A percentile compares a stretch with the other conserved stretches of the same genome.
Conservation (phyloP, 352 stramenopile species). For the Globisporangium orthogonon region DNA sequence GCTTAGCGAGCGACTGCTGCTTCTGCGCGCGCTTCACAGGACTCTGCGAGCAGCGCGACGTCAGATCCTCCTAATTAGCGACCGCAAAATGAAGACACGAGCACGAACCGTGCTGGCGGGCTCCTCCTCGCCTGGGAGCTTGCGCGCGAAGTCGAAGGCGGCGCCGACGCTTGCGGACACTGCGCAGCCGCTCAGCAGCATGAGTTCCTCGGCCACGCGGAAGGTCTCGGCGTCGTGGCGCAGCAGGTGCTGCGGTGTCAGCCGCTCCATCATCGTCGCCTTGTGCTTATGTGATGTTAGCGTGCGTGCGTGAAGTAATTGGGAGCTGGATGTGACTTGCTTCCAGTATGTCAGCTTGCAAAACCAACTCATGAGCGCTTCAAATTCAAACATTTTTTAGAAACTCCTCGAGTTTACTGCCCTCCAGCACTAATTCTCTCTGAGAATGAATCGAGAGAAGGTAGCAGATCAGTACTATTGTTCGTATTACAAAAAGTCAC, state of each 20-base stretch:
- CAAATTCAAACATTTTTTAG: background rate
- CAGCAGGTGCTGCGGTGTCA: slow-evolving; percentile 10
- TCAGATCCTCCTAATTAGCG: too few relatives aligned
- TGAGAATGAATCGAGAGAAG: background rate
- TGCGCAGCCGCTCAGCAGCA: slow-evolving; percentile 50
- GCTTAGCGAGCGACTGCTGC: background rate
- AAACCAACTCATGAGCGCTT: background rate
- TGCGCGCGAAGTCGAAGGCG: background rate
- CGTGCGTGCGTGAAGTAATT: too few relatives aligned
- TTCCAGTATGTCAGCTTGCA: background rate
- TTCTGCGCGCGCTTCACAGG: background rate
- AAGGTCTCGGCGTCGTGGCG: slow-evolving; percentile 66
- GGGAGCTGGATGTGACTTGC: background rate
- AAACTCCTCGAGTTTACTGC: background rate
- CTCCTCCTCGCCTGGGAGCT: background rate
- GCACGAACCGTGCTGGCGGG: background rate
- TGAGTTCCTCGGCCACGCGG: slow-evolving; percentile 69
- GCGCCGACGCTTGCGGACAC: slow-evolving; percentile 5
- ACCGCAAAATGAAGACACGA: background rate
- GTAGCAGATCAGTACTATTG: background rate
- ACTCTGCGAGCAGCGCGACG: too few relatives aligned
- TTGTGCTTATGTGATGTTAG: background rate
- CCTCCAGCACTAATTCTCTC: background rate
- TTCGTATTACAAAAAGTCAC: background rate
- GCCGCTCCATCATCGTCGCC: slow-evolving; percentile 22